Evolutionary conservation across 352 stramenopile species (phyloP).

Genomic region (Phytophthora citricola): DNA sequence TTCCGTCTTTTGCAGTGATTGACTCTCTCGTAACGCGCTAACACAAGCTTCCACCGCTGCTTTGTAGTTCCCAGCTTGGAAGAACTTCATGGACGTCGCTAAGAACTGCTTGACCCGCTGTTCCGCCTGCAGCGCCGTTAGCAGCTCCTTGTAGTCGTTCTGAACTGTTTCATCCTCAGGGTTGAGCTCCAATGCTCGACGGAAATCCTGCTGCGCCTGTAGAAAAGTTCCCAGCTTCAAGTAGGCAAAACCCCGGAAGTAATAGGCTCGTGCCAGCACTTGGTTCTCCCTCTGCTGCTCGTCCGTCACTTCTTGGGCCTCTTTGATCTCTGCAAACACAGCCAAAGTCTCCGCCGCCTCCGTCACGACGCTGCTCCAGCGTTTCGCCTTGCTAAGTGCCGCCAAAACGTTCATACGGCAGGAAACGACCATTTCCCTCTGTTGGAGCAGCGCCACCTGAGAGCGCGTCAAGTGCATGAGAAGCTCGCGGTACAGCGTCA

Average conservation of each 20-base stretch:
- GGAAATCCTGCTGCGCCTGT: conserved; percentile 58
- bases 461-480: conserved; percentile 77
- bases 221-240: conserved; percentile 48
- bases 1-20: conserved; percentile 64
- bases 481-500: conserved; percentile 70
- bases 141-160: conserved; percentile 62
- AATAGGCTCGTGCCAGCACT: conserved; percentile 55
- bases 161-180: conserved; percentile 55
- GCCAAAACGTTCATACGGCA: conserved; percentile 76
- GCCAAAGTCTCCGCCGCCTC: conserved; percentile 56
- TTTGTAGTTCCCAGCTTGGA: conserved; percentile 65
- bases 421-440: conserved; percentile 68
- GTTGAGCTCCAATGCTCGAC: conserved; percentile 55
- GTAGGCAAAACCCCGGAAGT: conserved; percentile 72
- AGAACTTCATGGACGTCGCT: conserved; percentile 61
- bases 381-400: conserved; percentile 61
- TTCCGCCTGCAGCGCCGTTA: conserved; percentile 52
- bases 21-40: conserved; percentile 53
- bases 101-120: conserved; percentile 61
- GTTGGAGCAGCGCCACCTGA: conserved; percentile 60
- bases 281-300: conserved; percentile 31
- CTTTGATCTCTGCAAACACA: conserved; percentile 54
- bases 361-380: conserved; percentile 54
- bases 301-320: conserved; percentile 27
- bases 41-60: conserved; percentile 54